Base-by-base conservation (phyloP, 2,329 filamentous ascomycete species). In the Ophiobolus disseminans region DNA sequence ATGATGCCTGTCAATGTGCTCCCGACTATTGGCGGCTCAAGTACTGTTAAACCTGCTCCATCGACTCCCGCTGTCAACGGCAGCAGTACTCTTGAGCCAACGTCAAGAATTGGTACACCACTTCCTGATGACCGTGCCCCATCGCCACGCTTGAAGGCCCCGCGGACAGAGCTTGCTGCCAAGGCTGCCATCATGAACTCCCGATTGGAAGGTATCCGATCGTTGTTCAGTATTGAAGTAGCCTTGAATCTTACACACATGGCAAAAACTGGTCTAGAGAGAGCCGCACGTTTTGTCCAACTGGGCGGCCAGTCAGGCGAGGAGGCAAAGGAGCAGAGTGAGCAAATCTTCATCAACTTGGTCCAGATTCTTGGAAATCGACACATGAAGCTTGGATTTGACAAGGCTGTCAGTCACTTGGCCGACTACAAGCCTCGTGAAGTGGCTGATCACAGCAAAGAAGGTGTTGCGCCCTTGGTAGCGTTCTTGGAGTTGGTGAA, bases 111-210 rank as follows among this genome's bases (percentile, higher is more conserved):
- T 20, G 56, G 54, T 1, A 73, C 70, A 6, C 72, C 86, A 75
- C 23, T 57, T 26, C 62, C 67, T 10, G 62, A 58, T 10, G 71
- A 72, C 10, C 66, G 73, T 5, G 52, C 72, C 13, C 57, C 62
- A 5, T 76, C 75, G 13, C 72, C 75, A 5, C 63, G 66, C 5
- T 56, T 59, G 13, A 87, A 92, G 70, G 88, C 87, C 2, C 93
- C 93, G 1, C 95, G 88, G 0, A 90, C 91, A 46, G 94, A 99
- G 72, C 82, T 99, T 22, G 92, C 93, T 26, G 94, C 94, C 37
- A 99, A 99, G 76, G 91, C 93, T n/a, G 93, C 94, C 0, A 87
- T 99, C 41, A 97, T 99, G 90, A 92, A 93, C 48, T 91, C 90
- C 8, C 87, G 91, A 55, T 80, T 99, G 13, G 94, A 97, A 75